Conservation (phyloP, 257 asterid genomes). For the Coffea canephora region DNA sequence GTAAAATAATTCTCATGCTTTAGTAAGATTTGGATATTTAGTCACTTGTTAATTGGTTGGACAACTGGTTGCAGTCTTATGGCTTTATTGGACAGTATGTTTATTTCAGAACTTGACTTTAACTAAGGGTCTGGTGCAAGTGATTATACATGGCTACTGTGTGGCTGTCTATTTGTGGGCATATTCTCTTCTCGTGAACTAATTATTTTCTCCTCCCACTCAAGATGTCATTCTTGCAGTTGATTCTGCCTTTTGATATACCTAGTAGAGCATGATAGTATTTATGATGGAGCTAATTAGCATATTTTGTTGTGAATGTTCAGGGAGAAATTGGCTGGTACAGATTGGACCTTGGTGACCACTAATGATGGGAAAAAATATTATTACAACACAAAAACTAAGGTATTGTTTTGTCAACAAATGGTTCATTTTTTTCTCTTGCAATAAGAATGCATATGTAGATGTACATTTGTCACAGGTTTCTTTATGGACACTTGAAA, state of each 20-base stretch:
- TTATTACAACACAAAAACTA: slow-evolving; percentile 71
- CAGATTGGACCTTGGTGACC: slow-evolving; percentile 85
- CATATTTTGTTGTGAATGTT: slow-evolving; percentile 17
- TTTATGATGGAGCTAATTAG: background rate
- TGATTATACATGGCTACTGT: background rate
- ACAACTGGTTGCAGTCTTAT: background rate
- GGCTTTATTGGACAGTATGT: background rate
- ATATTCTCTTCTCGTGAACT: background rate
- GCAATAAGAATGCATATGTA: too few species aligned
- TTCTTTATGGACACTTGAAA: background rate
- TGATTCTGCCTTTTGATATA: background rate
- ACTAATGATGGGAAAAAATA: slow-evolving; percentile 87
- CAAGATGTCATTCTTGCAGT: background rate
- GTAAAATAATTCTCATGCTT: background rate
- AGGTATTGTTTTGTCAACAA: slow-evolving; percentile 42
- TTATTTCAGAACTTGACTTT: background rate
- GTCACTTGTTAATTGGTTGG: background rate
- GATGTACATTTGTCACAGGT: too few species aligned
- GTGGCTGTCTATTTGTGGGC: background rate
- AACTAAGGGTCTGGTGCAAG: background rate
- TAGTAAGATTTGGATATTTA: background rate
- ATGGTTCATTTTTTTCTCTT: background rate
- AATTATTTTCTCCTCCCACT: background rate
- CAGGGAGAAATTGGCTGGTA: slow-evolving; percentile 87
- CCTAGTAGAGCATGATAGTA: background rate